phyloP scores from a whole-genome alignment of 805 yeast genomes.

The Wickerhamomyces bisporus region DNA sequence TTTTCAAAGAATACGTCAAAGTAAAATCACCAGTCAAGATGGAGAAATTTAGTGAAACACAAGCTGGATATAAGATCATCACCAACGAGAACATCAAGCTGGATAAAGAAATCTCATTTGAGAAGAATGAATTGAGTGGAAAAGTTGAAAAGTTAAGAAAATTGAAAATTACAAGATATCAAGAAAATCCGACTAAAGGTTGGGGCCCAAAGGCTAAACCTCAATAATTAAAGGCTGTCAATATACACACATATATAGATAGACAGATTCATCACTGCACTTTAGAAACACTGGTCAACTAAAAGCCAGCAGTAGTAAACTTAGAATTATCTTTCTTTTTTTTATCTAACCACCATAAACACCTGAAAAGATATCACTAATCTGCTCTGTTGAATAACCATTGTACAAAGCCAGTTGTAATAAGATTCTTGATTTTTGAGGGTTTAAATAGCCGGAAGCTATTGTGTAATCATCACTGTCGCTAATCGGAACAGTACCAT shows the following conservation, averaged over 20 bases:
- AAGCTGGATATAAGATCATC: conserved; percentile 53
- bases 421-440: conserved; percentile 45
- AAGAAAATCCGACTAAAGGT: conserved; percentile 85
- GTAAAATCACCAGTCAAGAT: conserved; percentile 30
- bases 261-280: no score
- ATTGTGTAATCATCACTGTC: conserved; percentile 29
- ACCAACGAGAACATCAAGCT: conserved; percentile 35
- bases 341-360: conserved; percentile 49
- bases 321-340: no score
- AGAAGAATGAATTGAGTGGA: conserved; percentile 51
- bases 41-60: neutral
- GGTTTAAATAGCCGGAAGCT: conserved; percentile 49
- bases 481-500: conserved; percentile 60
- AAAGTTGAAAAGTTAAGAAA: conserved; percentile 58
- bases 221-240: no score
- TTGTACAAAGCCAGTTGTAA: conserved; percentile 44
- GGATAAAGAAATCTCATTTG: conserved; percentile 46
- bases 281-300: no score
- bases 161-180: conserved; percentile 80
- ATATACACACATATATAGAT: neutral
- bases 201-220: conserved; percentile 98
- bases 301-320: no score
- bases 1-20: conserved; percentile 60
- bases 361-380: conserved; percentile 41
- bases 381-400: conserved; percentile 32